Evolutionary conservation across 495 filamentous ascomycete species (phyloP).

Genomic region (Bacidia gigantensis): DNA sequence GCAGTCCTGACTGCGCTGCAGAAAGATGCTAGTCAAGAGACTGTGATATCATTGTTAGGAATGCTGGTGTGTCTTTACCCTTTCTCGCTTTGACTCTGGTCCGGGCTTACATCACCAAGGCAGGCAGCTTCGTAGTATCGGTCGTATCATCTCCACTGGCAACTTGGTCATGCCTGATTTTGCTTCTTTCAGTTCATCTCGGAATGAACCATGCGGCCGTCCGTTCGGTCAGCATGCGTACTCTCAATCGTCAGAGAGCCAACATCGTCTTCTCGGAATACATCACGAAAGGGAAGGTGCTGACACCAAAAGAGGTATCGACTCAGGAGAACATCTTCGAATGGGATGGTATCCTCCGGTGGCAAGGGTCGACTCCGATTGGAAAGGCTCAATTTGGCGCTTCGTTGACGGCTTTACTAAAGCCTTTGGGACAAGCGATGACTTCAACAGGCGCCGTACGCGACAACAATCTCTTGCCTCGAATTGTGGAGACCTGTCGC

Average conservation of each 20-base stretch:
- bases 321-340: conserved; percentile 59
- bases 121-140: conserved; percentile 68
- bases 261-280: conserved; percentile 62
- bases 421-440: conserved; percentile 20
- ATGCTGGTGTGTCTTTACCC: conserved; percentile 53
- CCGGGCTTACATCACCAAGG: conserved; percentile 27
- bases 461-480: conserved; percentile 23
- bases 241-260: conserved; percentile 77
- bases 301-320: conserved; percentile 51
- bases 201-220: conserved; percentile 77
- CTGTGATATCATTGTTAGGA: conserved; percentile 76
- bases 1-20: conserved; percentile 17
- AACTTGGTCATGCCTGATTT: conserved; percentile 63
- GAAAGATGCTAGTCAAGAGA: conserved; percentile 95
- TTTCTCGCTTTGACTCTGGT: not conserved
- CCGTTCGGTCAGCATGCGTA: conserved; percentile 65
- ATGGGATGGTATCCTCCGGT: conserved; percentile 44
- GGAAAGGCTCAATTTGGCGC: conserved; percentile 39
- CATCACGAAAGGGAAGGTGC: conserved; percentile 26
- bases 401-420: conserved; percentile 25
- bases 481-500: conserved; percentile 37
- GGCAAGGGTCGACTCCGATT: conserved; percentile 35
- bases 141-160: conserved; percentile 52
- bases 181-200: conserved; percentile 62
- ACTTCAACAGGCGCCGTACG: conserved; percentile 27